Evolutionary conservation across 495 filamentous ascomycete genomes (phyloP).

Genomic region (Aspergillus cristatus): DNA sequence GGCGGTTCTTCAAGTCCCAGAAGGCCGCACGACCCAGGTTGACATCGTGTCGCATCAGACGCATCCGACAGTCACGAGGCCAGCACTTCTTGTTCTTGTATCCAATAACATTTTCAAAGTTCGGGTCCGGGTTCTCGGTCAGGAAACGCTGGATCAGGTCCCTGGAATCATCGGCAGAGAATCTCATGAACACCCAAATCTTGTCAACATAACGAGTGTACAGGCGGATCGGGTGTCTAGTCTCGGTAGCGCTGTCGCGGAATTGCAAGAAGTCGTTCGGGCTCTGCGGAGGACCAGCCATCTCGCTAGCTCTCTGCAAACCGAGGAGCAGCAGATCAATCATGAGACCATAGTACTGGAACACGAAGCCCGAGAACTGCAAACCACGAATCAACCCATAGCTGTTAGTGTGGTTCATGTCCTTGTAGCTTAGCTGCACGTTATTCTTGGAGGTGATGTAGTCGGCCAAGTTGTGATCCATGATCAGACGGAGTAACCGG

Average conservation of each 20-base stretch:
- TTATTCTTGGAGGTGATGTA: conserved; percentile 99
- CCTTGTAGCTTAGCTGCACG: conserved; percentile 97
- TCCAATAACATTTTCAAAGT: conserved; percentile 98
- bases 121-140: conserved; percentile 96
- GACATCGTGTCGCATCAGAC: conserved; percentile 97
- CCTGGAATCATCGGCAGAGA: conserved; percentile 84
- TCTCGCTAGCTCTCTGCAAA: conserved; percentile 88
- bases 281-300: conserved; percentile 90
- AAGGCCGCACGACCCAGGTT: conserved; percentile 97
- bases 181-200: conserved; percentile 97
- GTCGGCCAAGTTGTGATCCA: conserved; percentile 99
- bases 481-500: conserved; percentile 85
- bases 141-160: conserved; percentile 97
- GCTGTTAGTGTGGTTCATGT: conserved; percentile 99
- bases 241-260: conserved; percentile 81
- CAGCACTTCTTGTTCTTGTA: conserved; percentile 99
- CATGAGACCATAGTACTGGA: conserved; percentile 97
- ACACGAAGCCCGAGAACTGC: conserved; percentile 97
- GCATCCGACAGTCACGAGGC: conserved; percentile 96
- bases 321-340: conserved; percentile 91
- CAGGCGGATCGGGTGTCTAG: conserved; percentile 85
- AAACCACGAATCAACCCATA: conserved; percentile 97
- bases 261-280: conserved; percentile 99
- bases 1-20: conserved; percentile 97
- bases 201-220: conserved; percentile 97